Base-by-base conservation (phyloP, 257 asterid genomes). In the Coffea canephora region DNA sequence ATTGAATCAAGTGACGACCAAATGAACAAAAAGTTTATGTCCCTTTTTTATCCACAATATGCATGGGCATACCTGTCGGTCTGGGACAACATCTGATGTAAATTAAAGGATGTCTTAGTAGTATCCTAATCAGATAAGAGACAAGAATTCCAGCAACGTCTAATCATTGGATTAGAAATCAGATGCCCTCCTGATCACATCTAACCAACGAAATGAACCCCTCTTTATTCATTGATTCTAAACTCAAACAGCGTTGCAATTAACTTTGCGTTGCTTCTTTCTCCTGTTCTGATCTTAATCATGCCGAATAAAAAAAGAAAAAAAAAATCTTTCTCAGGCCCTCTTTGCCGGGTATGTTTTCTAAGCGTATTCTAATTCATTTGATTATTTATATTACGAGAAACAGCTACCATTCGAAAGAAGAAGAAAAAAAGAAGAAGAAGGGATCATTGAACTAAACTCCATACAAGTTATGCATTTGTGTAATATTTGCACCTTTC, bases 71-170 rank as follows among this genome's bases (percentile, higher is more conserved):
- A 69, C 8, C n/a, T n/a, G 5, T 50, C 7, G 78, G 69, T 55
- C 52, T 55, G 57, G 50, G 25, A 72, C 55, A 13, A 21, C 77
- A 49, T 71, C 25, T 71, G 66, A 48, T 76, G 77, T 45, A 12
- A 12, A 62, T n/a, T 64, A 23, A 27, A 54, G 27, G 55, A 69
- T 14, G 31, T 55, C 8, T 41, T 55, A 78, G 69, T 45, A 77
- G 72, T 16, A 10, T 78, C 77, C 72, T 25, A 71, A 78, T 57
- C 76, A 57, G 3, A 75, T 36, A 25, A 25, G 54, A 74, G 50
- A 78, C 75, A 67, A 71, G 77, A 78, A 78, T 78, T 64, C 18
- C 41, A 57, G 7, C 25, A 59, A 62, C 45, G 77, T 78, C 77
- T 43, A 36, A 21, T 75, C 59, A 43, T 75, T 75, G 48, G 50